phyloP scores from a whole-genome alignment of 176 grass and related monocot species.

The Leersia perrieri region DNA sequence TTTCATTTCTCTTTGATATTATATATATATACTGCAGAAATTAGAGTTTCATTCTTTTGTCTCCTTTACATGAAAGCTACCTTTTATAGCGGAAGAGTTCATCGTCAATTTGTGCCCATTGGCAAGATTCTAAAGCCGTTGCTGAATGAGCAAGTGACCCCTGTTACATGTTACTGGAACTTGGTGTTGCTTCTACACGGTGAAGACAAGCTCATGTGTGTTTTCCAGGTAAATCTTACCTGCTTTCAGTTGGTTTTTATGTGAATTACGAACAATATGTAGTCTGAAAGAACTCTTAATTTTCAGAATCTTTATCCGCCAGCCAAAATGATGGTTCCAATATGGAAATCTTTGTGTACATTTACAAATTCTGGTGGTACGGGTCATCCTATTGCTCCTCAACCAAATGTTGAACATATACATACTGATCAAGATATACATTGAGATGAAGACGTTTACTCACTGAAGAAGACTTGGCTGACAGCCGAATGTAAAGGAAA shows the following conservation, averaged over 20 bases:
- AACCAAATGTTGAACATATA: neutral
- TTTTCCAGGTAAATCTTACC: constrained; percentile 46
- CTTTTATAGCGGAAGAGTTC: constrained; percentile 45
- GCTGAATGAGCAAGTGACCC: constrained; percentile 68
- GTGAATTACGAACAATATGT: neutral
- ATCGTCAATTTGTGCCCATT: constrained; percentile 55
- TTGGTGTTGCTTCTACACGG: constrained; percentile 55
- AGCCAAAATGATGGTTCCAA: constrained; percentile 58
- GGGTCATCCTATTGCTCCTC: neutral
- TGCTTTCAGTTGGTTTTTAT: constrained; percentile 9
- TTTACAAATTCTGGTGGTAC: constrained; percentile 24
- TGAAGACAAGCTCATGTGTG: constrained; percentile 46
- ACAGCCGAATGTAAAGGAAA: constrained; percentile 19
- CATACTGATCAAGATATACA: neutral
- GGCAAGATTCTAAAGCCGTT: constrained; percentile 59
- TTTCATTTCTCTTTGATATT: neutral
- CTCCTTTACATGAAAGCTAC: neutral
- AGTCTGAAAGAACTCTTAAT: neutral
- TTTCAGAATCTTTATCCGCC: constrained; percentile 59
- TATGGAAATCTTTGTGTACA: constrained; percentile 59
- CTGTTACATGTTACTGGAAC: constrained; percentile 73
- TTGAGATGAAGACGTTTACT: neutral
- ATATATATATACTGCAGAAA: neutral
- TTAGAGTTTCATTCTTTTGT: neutral
- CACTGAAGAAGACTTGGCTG: constrained; percentile 22